Evolutionary conservation across 345 rosid genomes (phyloP), one percentile per base, ranked within the genome.

Genomic region (Isatis tinctoria): DNA sequence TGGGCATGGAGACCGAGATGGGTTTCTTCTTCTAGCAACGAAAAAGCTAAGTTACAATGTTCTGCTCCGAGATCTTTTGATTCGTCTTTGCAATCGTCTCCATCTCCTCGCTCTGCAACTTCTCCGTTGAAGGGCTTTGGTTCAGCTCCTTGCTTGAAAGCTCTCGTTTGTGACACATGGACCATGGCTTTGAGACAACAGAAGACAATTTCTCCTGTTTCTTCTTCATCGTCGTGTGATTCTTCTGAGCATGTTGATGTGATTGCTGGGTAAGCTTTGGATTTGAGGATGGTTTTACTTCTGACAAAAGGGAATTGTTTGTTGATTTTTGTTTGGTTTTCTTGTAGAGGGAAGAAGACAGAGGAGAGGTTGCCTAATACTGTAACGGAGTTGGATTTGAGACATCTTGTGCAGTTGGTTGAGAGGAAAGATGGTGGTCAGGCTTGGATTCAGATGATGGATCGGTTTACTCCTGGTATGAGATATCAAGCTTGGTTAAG

Each of bases 341-440:
- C 65, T 63, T 60, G 60, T 61, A 84, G 90, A 53, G 24, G 58
- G 67, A 70, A 81, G 9, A 72, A 67, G 70, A 65, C 53, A 26
- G 79, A 78, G 20, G 85, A 81, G 74, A 81, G 65, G 4, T 70
- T 49, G 66, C 78, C 83, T 40, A 75, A 79, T 59, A 58, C 85
- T 64, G 84, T 90, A 62, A 84, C 88, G 1, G 85, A 82, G 76
- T 79, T 85, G 52, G 97, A 90, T 79, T 86, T 92, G 56, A 74
- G 81, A 54, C 70, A 88, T 72, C 75, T 92, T 49, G 83, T 83
- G 60, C 83, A 74, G 44, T 87, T 88, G 62, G 87, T 82, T 45
- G 91, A 87, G 85, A 79, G 82, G 81, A 93, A 78, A 73, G 95
- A 90, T 76, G 96, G 89, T 70, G 93, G 91, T 53, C 89, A 83